Evolutionary conservation across 78 protist genomes (phyloP).

Genomic region (Planoprotostelium fungivorum): DNA sequence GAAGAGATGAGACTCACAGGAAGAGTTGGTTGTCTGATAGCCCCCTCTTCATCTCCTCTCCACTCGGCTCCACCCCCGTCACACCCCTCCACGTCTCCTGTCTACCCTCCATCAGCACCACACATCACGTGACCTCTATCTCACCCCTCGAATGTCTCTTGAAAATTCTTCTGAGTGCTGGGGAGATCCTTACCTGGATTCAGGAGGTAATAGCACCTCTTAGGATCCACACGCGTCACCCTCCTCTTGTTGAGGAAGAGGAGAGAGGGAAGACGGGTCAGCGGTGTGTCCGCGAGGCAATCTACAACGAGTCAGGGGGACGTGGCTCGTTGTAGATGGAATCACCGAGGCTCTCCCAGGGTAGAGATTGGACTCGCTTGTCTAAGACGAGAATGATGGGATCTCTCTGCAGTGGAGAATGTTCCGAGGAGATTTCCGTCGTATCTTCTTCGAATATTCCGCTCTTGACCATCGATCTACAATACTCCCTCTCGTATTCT

Average conservation of each 20-base stretch:
- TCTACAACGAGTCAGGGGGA: not conserved
- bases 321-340: not conserved
- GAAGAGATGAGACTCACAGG: not conserved
- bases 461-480: not conserved
- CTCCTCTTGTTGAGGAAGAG: not conserved
- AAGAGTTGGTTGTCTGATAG: not conserved
- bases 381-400: not conserved
- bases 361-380: not conserved
- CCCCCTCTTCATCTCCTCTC: not conserved
- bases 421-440: not conserved
- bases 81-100: not conserved
- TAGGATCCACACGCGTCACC: not conserved
- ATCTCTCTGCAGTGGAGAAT: not conserved
- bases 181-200: not conserved
- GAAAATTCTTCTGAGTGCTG: not conserved
- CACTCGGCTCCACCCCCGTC: not conserved
- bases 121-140: too few species aligned
- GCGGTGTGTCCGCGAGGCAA: not conserved
- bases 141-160: not conserved
- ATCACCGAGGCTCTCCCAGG: not conserved
- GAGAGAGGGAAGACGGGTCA: not conserved
- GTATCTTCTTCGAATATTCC: not conserved
- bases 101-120: too few species aligned
- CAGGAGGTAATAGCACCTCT: not conserved
- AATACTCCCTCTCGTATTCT: not conserved